Percentiles rank a stretch among this genome's conserved stretches.
phyloP scores from a whole-genome alignment of 2,329 filamentous ascomycete species.

The Triangularia setosa region DNA sequence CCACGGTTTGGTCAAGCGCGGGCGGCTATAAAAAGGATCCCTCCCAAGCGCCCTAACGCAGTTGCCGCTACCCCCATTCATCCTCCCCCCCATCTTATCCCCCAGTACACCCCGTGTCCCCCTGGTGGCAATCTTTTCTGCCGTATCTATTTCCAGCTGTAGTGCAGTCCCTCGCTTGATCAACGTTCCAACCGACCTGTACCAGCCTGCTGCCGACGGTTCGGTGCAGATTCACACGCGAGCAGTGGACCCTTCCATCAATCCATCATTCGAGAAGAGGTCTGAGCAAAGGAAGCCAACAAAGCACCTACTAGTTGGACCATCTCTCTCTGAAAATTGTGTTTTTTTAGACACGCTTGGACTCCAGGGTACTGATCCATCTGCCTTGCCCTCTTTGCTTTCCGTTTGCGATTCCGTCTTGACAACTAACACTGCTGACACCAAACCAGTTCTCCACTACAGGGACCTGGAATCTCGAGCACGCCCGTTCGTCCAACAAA shows the following conservation, averaged over 20 bases:
- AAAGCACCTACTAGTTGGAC: not conserved
- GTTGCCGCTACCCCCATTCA: conserved; percentile 2
- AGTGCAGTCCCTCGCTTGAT: conserved; percentile 11
- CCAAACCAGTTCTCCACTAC: not conserved
- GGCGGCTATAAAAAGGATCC: conserved; percentile 9
- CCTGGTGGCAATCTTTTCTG: conserved; percentile 7
- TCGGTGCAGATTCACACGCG: not conserved
- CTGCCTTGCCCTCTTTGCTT: not conserved
- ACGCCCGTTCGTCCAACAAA: not conserved
- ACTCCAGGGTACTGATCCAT: not conserved
- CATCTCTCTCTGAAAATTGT: not conserved
- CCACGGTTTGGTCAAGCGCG: not conserved
- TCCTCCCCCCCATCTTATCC: conserved; percentile 1
- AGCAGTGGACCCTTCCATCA: not conserved
- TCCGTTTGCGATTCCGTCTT: not conserved
- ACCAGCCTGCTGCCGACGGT: not conserved
- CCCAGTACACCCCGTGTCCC: not conserved
- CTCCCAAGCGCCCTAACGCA: conserved; percentile 8
- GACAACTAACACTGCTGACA: conserved; percentile 1
- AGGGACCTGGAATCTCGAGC: not conserved
- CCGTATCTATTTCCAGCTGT: conserved; percentile 7
- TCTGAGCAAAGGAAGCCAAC: not conserved
- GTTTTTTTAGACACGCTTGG: conserved; percentile 7
- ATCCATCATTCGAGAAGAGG: not conserved
- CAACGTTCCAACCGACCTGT: conserved; percentile 11